Percentiles rank a stretch among this genome's conserved stretches.
These are phyloP conservation scores for Leptographium lundbergii DNA, from an alignment of 2,329 filamentous ascomycete species.

Conservation along the genomic window DNA sequence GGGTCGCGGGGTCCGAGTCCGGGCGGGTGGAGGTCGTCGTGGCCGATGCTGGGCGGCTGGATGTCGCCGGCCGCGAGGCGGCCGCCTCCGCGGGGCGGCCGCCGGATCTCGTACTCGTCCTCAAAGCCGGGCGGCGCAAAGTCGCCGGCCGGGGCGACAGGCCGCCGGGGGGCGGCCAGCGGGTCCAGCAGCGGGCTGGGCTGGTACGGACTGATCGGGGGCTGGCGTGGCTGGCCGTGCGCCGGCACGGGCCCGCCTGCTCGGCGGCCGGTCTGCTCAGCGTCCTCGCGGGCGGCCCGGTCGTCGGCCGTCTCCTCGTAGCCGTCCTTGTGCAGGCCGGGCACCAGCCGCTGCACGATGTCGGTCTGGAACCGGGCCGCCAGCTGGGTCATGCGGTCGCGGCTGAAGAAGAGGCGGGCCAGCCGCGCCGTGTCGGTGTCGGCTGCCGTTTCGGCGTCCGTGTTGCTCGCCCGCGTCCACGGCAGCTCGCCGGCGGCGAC, in stretches of 20 bases:
- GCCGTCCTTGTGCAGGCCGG: slow-evolving; percentile 62
- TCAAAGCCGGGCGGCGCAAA: slow-evolving; percentile 86
- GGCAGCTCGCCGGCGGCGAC: slow-evolving; percentile 48
- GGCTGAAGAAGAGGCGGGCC: slow-evolving; percentile 59
- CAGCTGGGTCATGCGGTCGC: slow-evolving; percentile 53
- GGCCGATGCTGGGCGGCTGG: slow-evolving; percentile 47
- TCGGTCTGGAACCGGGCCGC: slow-evolving; percentile 60
- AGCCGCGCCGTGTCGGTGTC: slow-evolving; percentile 16
- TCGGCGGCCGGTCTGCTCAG: slow-evolving; percentile 25
- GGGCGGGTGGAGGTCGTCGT: slow-evolving; percentile 77
- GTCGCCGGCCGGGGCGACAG: slow-evolving; percentile 51
- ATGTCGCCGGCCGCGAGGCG: slow-evolving; percentile 10
- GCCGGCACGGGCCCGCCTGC: slow-evolving; percentile 13
- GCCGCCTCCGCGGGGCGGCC: slow-evolving; percentile 38
- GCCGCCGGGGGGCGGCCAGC: slow-evolving; percentile 46
- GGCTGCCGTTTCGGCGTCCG: too few relatives aligned
- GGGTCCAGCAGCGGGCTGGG: slow-evolving; percentile 54
- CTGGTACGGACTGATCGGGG: slow-evolving; percentile 45
- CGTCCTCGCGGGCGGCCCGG: slow-evolving; percentile 27
- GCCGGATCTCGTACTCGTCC: slow-evolving; percentile 76
- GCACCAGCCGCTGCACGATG: slow-evolving; percentile 74
- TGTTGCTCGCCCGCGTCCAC: slow-evolving; percentile 22
- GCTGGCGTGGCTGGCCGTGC: slow-evolving; percentile 13
- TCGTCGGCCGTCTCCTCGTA: slow-evolving; percentile 44
- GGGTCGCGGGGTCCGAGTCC: slow-evolving; percentile 80